Conservation (phyloP, 352 stramenopile genomes). For the Phytophthora colocasiae region DNA sequence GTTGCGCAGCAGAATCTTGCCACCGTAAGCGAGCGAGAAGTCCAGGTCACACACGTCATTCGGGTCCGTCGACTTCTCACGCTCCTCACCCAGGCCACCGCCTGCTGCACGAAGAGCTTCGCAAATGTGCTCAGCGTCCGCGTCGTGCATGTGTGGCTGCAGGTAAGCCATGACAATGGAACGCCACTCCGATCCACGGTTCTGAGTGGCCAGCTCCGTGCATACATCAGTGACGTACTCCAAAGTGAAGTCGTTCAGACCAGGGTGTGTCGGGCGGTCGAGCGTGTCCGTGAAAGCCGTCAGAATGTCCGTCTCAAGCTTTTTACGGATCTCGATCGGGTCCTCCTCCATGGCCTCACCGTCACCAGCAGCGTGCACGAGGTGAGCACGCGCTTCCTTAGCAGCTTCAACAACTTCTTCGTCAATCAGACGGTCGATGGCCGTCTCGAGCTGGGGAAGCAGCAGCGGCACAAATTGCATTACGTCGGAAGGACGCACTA, state of each 20-base stretch:
- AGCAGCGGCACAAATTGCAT: conserved; percentile 93
- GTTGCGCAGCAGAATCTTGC: conserved; percentile 97
- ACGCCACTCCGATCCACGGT: conserved; percentile 65
- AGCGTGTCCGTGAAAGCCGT: conserved; percentile 54
- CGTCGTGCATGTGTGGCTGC: conserved; percentile 61
- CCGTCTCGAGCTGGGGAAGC: conserved; percentile 92
- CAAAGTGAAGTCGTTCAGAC: conserved; percentile 60
- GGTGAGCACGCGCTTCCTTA: conserved; percentile 61
- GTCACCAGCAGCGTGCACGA: conserved; percentile 67
- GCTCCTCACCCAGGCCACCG: conserved; percentile 58
- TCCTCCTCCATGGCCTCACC: conserved; percentile 58
- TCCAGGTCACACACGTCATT: conserved; percentile 79
- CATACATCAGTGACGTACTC: conserved; percentile 72
- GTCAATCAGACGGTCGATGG: conserved; percentile 93
- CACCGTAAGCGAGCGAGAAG: conserved; percentile 79
- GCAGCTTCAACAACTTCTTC: conserved; percentile 88
- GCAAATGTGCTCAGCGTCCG: conserved; percentile 55
- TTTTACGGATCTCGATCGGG: conserved; percentile 62
- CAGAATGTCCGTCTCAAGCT: conserved; percentile 54
- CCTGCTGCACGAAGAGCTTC: conserved; percentile 60
- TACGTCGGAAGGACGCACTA: conserved; percentile 88
- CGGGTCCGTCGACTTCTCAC: conserved; percentile 62
- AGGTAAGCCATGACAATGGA: conserved; percentile 61
- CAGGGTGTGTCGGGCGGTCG: conserved; percentile 53
- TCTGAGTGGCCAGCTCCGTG: conserved; percentile 62